Evolutionary conservation across 805 yeast genomes (phyloP), one percentile per base, ranked within the genome.

Genomic region (Yarrowia sp.): DNA sequence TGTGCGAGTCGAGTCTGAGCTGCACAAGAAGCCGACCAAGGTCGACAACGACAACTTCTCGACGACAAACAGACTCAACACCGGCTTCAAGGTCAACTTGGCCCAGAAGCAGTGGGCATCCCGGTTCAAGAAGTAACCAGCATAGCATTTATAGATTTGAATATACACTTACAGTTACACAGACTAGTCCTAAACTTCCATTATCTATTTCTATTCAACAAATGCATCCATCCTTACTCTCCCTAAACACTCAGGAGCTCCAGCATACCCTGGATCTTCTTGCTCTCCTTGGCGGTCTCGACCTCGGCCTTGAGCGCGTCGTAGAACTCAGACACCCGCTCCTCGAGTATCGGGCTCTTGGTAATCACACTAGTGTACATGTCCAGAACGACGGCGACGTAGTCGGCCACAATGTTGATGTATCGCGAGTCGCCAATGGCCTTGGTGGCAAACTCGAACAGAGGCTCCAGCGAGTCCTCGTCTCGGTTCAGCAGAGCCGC

Each of bases 241-340:
- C 25, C 38, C 29, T 55, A 55, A 29, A 38, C 53, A 27, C 91
- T 86, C 68, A 93, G 78, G 67, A 94, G 74, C 74, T 90, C 96
- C 68, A 94, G 77, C 97, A 94, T 94, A 61, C 99, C 99, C 69
- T 88, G 90, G 44, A 94, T 84, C 71, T 84, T 86, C 72, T 87
- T 88, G 6, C 97, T 96, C 71, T 92, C 97, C 71, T 84, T 83
- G 44, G 97, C 88, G 70, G 87, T 85, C 62, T 80, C 81, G 22
- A 91, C 83, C 74, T 93, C 97, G 32, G 76, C 71, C 62, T 80
- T 81, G 25, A 93, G 79, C 68, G 83, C 84, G 7, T 60, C 58
- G 39, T 80, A 78, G 65, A 94, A 76, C 62, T 82, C 81, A 55
- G 78, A 75, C 49, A 91, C 75, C 59, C 90, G 78, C 68, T 88